Percentiles rank a stretch among this genome's conserved stretches.
These are phyloP conservation scores for Aspergillus panamensis DNA, from an alignment of 495 filamentous ascomycete species.

Conservation along the genomic window DNA sequence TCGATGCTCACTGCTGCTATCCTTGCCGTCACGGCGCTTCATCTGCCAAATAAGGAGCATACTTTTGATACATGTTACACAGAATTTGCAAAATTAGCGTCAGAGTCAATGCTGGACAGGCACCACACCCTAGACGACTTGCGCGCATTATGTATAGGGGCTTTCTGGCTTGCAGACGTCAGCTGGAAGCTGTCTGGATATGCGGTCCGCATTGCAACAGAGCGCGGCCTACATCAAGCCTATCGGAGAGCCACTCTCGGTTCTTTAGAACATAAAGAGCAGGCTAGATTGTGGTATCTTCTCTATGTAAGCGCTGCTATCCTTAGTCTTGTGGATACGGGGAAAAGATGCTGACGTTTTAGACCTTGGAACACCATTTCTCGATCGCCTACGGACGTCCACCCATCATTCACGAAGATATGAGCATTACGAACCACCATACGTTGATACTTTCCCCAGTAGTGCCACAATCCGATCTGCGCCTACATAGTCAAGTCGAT, in stretches of 20 bases:
- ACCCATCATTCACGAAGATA: constrained; percentile 54
- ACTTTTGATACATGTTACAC: constrained; percentile 50
- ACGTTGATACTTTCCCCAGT: constrained; percentile 43
- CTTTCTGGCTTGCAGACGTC: constrained; percentile 55
- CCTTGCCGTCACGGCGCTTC: constrained; percentile 50
- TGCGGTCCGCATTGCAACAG: constrained; percentile 54
- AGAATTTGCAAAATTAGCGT: constrained; percentile 50
- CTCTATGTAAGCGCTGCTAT: constrained; percentile 43
- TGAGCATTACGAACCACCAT: constrained; percentile 50
- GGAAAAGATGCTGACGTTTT: constrained; percentile 16
- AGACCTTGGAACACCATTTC: constrained; percentile 55
- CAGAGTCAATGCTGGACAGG: constrained; percentile 51
- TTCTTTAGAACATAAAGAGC: constrained; percentile 44
- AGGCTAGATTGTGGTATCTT: constrained; percentile 50
- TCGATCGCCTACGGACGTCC: constrained; percentile 53
- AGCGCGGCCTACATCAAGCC: constrained; percentile 48
- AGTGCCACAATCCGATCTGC: constrained; percentile 48
- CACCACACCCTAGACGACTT: constrained; percentile 51
- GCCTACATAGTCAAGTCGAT: constrained; percentile 55
- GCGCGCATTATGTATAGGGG: constrained; percentile 50
- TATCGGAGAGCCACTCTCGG: constrained; percentile 49
- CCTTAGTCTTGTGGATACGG: neutral
- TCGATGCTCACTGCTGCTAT: constrained; percentile 50
- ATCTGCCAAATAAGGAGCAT: constrained; percentile 45
- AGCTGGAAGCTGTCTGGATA: constrained; percentile 56